phyloP scores from a whole-genome alignment of 768 basidiomycete species.

The Mrakia frigida region DNA sequence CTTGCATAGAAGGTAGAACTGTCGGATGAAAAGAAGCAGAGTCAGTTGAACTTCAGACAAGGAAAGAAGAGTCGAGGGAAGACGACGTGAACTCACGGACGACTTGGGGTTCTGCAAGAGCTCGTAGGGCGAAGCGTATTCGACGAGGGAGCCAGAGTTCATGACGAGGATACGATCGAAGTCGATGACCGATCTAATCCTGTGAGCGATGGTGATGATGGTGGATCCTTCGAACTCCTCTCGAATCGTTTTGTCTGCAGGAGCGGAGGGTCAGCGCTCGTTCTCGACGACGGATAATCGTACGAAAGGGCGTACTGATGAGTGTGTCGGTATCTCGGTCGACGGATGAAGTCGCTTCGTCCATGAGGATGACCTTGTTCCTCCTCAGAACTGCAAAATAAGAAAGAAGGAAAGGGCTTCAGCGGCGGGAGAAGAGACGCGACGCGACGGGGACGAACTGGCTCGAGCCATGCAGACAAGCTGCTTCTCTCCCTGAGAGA shows the following conservation, averaged over 20 bases:
- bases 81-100: not conserved
- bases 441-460: not conserved
- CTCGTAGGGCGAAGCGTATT: slow-evolving; percentile 20
- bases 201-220: slow-evolving; percentile 25
- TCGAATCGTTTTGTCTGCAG: slow-evolving; percentile 33
- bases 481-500: slow-evolving; percentile 69
- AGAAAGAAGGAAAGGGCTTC: not conserved
- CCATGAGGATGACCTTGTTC: slow-evolving; percentile 75
- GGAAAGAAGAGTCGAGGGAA: not conserved
- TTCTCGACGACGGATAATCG: too few species aligned
- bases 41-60: not conserved
- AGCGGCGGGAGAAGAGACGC: not conserved
- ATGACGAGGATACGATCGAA: slow-evolving; percentile 27
- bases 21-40: not conserved
- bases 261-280: not conserved
- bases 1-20: slow-evolving; percentile 28
- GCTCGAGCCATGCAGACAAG: slow-evolving; percentile 81
- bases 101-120: slow-evolving; percentile 26
- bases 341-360: slow-evolving; percentile 60
- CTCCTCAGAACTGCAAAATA: slow-evolving; percentile 58
- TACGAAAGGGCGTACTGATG: slow-evolving; percentile 5
- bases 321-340: slow-evolving; percentile 34
- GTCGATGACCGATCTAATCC: slow-evolving; percentile 21
- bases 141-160: slow-evolving; percentile 16
- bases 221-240: slow-evolving; percentile 30